phyloP scores from a whole-genome alignment of 192 early-diverging fungal genomes.

The Coemansia sp. region DNA sequence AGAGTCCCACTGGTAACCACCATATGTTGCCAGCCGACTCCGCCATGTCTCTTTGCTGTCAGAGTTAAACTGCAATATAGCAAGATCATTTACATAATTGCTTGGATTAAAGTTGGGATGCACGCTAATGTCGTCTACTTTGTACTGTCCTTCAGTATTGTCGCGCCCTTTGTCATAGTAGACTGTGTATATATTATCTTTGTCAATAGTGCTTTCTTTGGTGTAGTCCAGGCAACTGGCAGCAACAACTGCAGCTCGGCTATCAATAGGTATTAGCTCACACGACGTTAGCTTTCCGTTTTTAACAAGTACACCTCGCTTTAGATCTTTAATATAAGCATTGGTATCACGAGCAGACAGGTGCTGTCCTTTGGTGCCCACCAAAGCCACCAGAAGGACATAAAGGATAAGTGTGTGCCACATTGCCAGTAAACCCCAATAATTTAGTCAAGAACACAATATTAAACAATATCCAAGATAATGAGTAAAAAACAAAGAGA shows the following conservation, averaged over 20 bases:
- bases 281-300: constrained; percentile 18
- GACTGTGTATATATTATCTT: constrained; percentile 9
- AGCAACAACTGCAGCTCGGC: constrained; percentile 5
- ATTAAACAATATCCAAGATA: neutral
- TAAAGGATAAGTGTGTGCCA: neutral
- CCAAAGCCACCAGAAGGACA: neutral
- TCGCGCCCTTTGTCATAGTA: constrained; percentile 2
- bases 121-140: constrained; percentile 2
- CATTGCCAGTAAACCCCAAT: neutral
- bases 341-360: neutral
- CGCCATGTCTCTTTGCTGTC: constrained; percentile 4
- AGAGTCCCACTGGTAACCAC: neutral
- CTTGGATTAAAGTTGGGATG: constrained; percentile 9
- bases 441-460: neutral
- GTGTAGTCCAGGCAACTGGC: constrained; percentile 16
- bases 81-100: constrained; percentile 12
- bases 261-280: constrained; percentile 11
- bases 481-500: neutral
- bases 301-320: constrained; percentile 13
- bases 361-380: neutral
- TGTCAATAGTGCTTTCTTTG: constrained; percentile 1
- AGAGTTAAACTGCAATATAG: constrained; percentile 17
- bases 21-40: neutral
- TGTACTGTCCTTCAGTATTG: constrained; percentile 1
- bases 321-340: neutral